Evolutionary conservation across 2,329 filamentous ascomycete species (phyloP).

Genomic region (Juglanconis sp.): DNA sequence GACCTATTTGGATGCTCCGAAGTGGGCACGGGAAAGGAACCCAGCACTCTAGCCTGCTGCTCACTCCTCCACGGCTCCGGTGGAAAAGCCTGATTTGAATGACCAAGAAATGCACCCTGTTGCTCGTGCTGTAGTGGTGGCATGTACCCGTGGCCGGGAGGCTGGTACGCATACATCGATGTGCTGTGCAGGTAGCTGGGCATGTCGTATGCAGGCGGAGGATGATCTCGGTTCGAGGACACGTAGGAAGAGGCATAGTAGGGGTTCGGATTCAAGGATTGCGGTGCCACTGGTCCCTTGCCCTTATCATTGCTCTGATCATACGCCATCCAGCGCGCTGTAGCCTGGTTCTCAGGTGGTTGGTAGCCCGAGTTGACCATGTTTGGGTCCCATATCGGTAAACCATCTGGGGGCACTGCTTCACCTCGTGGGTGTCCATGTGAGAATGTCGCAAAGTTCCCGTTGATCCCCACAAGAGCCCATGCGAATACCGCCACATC

Average conservation of each 20-base stretch:
- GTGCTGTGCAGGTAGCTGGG: background rate
- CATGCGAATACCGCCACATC: constrained; percentile 88
- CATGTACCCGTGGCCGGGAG: background rate
- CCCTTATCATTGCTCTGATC: constrained; percentile 20
- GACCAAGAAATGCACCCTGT: background rate
- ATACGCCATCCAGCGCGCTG: constrained; percentile 25
- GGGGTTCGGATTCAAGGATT: background rate
- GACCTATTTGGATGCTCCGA: background rate
- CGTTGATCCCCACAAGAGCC: constrained; percentile 78
- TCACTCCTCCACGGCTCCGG: background rate
- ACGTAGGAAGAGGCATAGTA: background rate
- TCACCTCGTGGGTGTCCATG: constrained; percentile 62
- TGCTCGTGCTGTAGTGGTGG: constrained; percentile 3
- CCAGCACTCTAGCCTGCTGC: background rate
- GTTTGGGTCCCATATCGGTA: constrained; percentile 57
- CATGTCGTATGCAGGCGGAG: background rate
- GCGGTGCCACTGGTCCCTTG: constrained; percentile 3
- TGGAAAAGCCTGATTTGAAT: background rate
- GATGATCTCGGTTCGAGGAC: background rate
- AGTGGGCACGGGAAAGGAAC: background rate
- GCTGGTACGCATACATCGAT: background rate
- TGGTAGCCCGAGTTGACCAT: constrained; percentile 29
- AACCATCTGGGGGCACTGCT: constrained; percentile 56
- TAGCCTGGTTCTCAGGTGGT: constrained; percentile 35
- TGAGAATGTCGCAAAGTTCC: constrained; percentile 63